phyloP scores from a whole-genome alignment of 2,329 filamentous ascomycete genomes.

The Pseudocercospora crystallina region DNA sequence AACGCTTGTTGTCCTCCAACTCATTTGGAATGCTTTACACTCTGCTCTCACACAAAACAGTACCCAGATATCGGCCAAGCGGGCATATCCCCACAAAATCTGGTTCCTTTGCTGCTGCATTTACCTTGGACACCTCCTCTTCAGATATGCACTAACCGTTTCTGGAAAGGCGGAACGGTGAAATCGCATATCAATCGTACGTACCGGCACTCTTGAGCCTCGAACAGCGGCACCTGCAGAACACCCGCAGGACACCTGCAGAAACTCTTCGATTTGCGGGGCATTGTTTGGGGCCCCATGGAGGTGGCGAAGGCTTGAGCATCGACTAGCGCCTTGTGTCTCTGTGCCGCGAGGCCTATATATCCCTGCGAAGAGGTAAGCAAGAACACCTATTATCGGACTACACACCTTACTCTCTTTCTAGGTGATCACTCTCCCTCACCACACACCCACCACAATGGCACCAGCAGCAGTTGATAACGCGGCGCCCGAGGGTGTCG shows the following conservation, averaged over 20 bases:
- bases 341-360: neutral
- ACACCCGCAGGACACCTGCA: too few relatives aligned
- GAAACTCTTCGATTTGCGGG: too few relatives aligned
- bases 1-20: neutral
- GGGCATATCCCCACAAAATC: neutral
- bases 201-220: neutral
- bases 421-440: neutral
- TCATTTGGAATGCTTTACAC: neutral
- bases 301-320: neutral
- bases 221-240: too few relatives aligned
- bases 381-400: neutral
- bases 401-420: neutral
- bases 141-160: neutral
- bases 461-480: neutral
- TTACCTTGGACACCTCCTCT: neutral
- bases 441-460: neutral
- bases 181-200: neutral
- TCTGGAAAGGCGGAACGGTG: neutral
- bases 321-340: neutral
- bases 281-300: too few relatives aligned
- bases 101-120: neutral
- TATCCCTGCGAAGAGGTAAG: neutral
- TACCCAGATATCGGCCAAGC: neutral
- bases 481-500: neutral
- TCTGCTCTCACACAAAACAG: too few relatives aligned